Percentiles rank a stretch among this genome's conserved stretches.
phyloP scores from a whole-genome alignment of 2,329 filamentous ascomycete species.

The Colletotrichum spinosum region DNA sequence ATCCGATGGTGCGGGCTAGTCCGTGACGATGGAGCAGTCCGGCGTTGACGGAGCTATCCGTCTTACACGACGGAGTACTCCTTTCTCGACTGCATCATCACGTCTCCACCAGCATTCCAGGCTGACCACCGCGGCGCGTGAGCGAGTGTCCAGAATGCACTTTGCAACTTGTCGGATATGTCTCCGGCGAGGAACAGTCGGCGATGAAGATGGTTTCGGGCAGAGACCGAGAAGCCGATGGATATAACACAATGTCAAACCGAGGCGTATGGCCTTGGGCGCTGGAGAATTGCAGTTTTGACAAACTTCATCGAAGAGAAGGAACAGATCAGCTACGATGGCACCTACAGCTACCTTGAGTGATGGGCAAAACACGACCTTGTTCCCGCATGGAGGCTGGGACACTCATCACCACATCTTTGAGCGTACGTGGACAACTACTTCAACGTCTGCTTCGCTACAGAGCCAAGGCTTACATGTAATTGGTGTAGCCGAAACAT shows the following conservation, averaged over 20 bases:
- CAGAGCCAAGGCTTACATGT: neutral
- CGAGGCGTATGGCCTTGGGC: neutral
- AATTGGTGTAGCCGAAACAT: conserved; percentile 8
- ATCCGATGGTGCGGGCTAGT: neutral
- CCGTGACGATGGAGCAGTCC: neutral
- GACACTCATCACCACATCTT: conserved; percentile 49
- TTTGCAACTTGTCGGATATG: neutral
- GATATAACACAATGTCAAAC: conserved; percentile 2
- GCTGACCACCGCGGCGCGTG: neutral
- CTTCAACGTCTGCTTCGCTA: neutral
- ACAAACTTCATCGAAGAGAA: neutral
- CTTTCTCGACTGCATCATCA: neutral
- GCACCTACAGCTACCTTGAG: conserved; percentile 1
- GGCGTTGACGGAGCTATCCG: neutral
- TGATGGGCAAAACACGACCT: neutral
- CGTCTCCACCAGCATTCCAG: neutral
- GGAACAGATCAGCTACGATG: conserved; percentile 11
- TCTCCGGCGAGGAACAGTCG: neutral
- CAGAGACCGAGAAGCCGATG: neutral
- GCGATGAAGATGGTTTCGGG: neutral
- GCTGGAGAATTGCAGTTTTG: neutral
- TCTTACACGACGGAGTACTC: conserved; percentile 7
- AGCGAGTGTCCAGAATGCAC: neutral
- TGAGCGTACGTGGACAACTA: conserved; percentile 41
- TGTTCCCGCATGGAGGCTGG: conserved; percentile 47